Conservation (phyloP, 2,329 filamentous ascomycete species). For the Corynespora cassiicola region DNA sequence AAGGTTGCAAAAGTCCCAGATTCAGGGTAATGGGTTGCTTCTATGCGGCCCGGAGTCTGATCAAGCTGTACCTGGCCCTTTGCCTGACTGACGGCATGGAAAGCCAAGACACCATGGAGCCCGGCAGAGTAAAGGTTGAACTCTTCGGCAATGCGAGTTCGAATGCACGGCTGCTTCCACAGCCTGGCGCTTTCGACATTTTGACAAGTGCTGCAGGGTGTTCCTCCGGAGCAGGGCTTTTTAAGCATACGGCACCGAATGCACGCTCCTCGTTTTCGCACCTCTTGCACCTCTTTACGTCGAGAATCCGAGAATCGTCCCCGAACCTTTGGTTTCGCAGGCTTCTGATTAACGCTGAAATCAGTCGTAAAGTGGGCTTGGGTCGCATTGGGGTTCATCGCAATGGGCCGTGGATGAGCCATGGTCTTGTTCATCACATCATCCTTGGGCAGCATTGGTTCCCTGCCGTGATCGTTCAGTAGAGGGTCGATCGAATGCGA, state of each 20-base stretch:
- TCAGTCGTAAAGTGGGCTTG: conserved; percentile 47
- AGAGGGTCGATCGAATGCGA: conserved; percentile 40
- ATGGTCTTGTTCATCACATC: conserved; percentile 28
- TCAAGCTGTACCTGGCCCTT: conserved; percentile 57
- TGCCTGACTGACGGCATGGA: conserved; percentile 57
- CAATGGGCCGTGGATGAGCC: conserved; percentile 43
- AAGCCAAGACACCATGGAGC: conserved; percentile 60
- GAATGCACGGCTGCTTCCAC: conserved; percentile 67
- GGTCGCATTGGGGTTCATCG: conserved; percentile 41
- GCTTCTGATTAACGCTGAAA: conserved; percentile 48
- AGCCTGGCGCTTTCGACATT: conserved; percentile 66
- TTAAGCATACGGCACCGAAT: conserved; percentile 70
- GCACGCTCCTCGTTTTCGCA: conserved; percentile 66
- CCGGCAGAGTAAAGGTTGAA: conserved; percentile 64
- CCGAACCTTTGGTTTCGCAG: conserved; percentile 55
- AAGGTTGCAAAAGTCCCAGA: conserved; percentile 56
- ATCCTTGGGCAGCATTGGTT: conserved; percentile 29
- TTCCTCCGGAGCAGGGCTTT: conserved; percentile 67
- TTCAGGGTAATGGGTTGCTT: conserved; percentile 59
- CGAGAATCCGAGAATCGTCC: conserved; percentile 63
- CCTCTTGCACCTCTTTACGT: conserved; percentile 65
- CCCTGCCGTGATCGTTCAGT: conserved; percentile 40
- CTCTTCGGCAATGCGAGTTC: conserved; percentile 64
- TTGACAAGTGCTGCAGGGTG: conserved; percentile 64
- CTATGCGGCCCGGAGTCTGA: conserved; percentile 58